These are phyloP conservation scores for Prunus campanulata DNA, from an alignment of 306 rosid species.

Conservation along the genomic window DNA sequence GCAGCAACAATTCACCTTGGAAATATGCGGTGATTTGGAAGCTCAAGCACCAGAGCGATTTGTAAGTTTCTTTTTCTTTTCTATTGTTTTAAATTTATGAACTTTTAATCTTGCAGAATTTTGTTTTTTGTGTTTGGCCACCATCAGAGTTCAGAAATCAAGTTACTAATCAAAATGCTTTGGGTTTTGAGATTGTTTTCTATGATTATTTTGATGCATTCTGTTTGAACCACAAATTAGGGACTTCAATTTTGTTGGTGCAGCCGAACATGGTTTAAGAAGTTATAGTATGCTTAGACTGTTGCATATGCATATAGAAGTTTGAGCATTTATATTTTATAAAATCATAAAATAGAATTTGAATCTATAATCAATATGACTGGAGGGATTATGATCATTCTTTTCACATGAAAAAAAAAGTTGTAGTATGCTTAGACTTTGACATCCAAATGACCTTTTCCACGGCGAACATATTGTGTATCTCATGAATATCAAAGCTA, in stretches of 20 bases:
- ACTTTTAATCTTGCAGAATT: background rate
- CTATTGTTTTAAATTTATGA: background rate
- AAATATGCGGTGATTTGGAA: conserved; percentile 91
- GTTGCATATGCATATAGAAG: background rate
- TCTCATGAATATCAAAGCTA: conserved; percentile 13
- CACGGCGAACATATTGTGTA: background rate
- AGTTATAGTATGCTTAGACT: too few relatives aligned
- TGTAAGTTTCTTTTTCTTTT: conserved; percentile 28
- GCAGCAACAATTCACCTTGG: conserved; percentile 65
- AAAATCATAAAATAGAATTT: too few relatives aligned
- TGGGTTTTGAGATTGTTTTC: background rate
- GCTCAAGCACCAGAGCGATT: conserved; percentile 45
- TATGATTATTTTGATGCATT: background rate
- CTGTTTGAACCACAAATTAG: background rate
- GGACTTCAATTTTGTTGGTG: background rate
- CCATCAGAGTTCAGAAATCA: background rate
- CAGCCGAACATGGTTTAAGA: background rate
- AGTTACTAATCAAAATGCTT: background rate
- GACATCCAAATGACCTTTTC: background rate
- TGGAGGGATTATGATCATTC: background rate
- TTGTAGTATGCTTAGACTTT: background rate
- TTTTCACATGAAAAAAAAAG: too few relatives aligned
- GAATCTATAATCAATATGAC: background rate
- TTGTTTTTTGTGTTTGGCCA: background rate
- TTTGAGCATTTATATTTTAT: background rate